Evolutionary conservation across 306 rosid species (phyloP), one percentile per base, ranked within the genome.

Genomic region (Oemleria cerasiformis): DNA sequence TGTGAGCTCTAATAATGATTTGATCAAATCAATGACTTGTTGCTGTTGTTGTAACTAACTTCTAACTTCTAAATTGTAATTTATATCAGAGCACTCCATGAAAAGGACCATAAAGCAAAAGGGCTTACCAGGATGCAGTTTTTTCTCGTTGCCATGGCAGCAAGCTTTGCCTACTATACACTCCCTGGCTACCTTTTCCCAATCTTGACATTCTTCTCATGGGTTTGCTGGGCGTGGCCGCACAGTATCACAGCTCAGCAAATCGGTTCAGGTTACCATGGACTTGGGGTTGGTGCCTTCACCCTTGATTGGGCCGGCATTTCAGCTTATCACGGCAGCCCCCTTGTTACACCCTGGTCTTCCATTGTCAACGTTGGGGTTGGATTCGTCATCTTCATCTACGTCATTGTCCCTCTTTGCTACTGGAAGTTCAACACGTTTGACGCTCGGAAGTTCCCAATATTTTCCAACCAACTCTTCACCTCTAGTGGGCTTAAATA

Each of bases 141-240:
- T 74, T 91, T 94, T 75, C 82, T 91, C 34, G 82, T 94, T 63
- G 91, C 85, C 57, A 79, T 94, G 94, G 86, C 78, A 34, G 70
- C 87, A 41, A 88, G 96, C 88, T 95, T 95, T 71, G 43, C 79
- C 38, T 95, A 95, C 63, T 95, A 95, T 83, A 91, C 87, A 19
- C 80, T 95, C 72, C 99, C 99, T 2, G 99, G 99, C 62, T 95
- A 95, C 71, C 85, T 91, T 57, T 80, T 95, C 72, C 78, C 87
- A 0, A 78, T 91, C 76, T 78, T 95, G 68, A 82, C 99, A 65
- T 95, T 91, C 92, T 95, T 95, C 80, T 95, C 99, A 19, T 95
- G 99, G 99, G 82, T 95, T 5, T 95, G 99, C 85, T 95, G 96
- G 92, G 96, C 82, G 30, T 91, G 96, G 95, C 99, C 99, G 5